phyloP scores from a whole-genome alignment of 2,329 filamentous ascomycete genomes.

The Septoria linicola region DNA sequence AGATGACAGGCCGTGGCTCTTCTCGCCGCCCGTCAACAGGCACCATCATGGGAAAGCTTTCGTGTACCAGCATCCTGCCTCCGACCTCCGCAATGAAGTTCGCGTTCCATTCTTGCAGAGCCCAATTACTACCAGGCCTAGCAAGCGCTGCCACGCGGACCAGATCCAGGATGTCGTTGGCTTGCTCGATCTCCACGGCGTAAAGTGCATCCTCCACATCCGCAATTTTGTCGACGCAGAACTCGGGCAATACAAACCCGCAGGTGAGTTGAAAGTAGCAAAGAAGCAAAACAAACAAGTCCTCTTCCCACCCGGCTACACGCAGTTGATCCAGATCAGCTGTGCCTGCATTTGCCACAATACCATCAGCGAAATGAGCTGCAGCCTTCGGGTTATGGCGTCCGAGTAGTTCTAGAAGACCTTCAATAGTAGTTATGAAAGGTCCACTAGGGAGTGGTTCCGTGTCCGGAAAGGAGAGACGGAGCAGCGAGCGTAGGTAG shows the following conservation, averaged over 20 bases:
- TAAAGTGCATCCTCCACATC: slow-evolving; percentile 15
- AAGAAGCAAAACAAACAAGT: slow-evolving; percentile 38
- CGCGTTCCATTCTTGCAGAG: slow-evolving; percentile 30
- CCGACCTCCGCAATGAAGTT: slow-evolving; percentile 35
- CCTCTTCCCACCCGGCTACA: slow-evolving; percentile 40
- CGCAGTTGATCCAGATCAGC: slow-evolving; percentile 34
- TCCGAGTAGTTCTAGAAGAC: slow-evolving; percentile 41
- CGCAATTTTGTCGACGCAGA: slow-evolving; percentile 13
- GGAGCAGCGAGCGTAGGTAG: slow-evolving; percentile 32
- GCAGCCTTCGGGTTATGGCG: slow-evolving; percentile 24
- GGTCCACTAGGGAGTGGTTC: slow-evolving; percentile 16
- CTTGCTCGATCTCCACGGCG: slow-evolving; percentile 25
- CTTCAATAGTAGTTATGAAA: slow-evolving; percentile 35
- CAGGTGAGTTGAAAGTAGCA: slow-evolving; percentile 30
- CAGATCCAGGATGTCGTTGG: slow-evolving; percentile 29
- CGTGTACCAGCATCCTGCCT: slow-evolving; percentile 31
- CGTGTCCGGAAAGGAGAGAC: slow-evolving; percentile 7
- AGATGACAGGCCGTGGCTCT: slow-evolving; percentile 34
- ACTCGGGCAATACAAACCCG: slow-evolving; percentile 25
- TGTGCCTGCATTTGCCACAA: slow-evolving; percentile 35
- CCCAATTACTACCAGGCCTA: slow-evolving; percentile 29
- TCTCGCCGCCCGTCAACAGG: slow-evolving; percentile 22
- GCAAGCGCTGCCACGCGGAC: slow-evolving; percentile 25
- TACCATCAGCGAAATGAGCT: slow-evolving; percentile 34
- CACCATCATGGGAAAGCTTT: slow-evolving; percentile 38